phyloP scores from a whole-genome alignment of 345 rosid genomes.

The Cardamine chenopodiifolia region DNA sequence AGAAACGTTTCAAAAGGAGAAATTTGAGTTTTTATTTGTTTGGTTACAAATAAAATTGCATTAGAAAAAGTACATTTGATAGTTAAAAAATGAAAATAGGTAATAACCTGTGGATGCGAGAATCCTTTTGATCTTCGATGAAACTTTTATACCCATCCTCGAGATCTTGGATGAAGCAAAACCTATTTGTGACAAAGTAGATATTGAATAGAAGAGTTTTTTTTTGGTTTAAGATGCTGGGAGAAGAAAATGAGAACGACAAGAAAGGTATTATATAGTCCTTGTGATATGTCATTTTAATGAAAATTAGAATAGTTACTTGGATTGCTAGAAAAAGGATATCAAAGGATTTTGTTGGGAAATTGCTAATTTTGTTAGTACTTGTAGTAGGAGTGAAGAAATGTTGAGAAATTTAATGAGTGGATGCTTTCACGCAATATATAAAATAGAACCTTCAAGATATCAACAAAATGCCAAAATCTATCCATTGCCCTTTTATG shows the following conservation, averaged over 20 bases:
- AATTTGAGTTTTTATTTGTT: not conserved
- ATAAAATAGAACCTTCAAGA: slow-evolving; percentile 2
- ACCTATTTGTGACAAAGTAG: not conserved
- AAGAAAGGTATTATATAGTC: slow-evolving; percentile 20
- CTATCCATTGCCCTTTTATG: slow-evolving; percentile 5
- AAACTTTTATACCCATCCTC: slow-evolving; percentile 35
- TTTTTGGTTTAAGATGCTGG: not conserved
- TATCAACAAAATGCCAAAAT: not conserved
- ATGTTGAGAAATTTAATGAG: slow-evolving; percentile 6
- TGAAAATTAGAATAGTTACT: not conserved
- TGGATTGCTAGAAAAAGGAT: not conserved
- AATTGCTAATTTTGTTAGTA: slow-evolving; percentile 26
- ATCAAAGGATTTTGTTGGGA: slow-evolving; percentile 17
- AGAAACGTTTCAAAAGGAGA: not conserved
- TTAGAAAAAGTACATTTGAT: not conserved
- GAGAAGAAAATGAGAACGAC: slow-evolving; percentile 13
- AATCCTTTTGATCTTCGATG: slow-evolving; percentile 39
- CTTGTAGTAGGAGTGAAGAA: slow-evolving; percentile 42
- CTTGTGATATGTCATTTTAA: not conserved
- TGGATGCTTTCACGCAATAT: slow-evolving; percentile 32
- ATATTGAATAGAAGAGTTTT: not conserved
- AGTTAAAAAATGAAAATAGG: not conserved
- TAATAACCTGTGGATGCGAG: slow-evolving; percentile 34
- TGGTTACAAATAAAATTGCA: not conserved
- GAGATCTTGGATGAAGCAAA: slow-evolving; percentile 13